Percentiles rank a stretch among this genome's conserved stretches.
Evolutionary conservation across 2,329 filamentous ascomycete species (phyloP).

Genomic region (Talaromyces atroroseus): DNA sequence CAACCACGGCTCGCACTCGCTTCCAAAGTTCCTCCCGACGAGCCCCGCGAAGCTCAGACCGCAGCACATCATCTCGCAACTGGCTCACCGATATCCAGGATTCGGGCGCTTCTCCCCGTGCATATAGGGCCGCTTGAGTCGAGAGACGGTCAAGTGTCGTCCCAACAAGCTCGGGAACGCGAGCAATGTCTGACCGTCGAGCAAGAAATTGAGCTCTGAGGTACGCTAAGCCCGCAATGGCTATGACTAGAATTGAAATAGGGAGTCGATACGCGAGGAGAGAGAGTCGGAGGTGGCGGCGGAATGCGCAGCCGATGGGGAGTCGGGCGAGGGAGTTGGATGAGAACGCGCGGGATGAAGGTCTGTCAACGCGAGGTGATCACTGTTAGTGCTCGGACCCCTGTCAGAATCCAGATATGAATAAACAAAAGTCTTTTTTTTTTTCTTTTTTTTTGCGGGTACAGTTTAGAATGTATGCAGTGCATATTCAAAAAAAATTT

Average conservation of each 20-base stretch:
- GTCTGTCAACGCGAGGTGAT: slow-evolving; percentile 66
- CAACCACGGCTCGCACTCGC: slow-evolving; percentile 75
- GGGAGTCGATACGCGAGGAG: slow-evolving; percentile 47
- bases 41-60: slow-evolving; percentile 69
- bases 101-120: slow-evolving; percentile 60
- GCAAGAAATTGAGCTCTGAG: slow-evolving; percentile 58
- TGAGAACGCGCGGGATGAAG: slow-evolving; percentile 64
- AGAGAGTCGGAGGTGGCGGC: slow-evolving; percentile 44
- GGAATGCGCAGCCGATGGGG: slow-evolving; percentile 60
- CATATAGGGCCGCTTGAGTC: slow-evolving; percentile 76
- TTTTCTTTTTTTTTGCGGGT: slow-evolving; percentile 17
- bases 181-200: slow-evolving; percentile 60
- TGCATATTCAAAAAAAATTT: slow-evolving; percentile 11
- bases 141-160: slow-evolving; percentile 79
- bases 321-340: slow-evolving; percentile 87
- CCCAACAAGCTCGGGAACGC: slow-evolving; percentile 77
- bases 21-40: slow-evolving; percentile 80
- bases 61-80: slow-evolving; percentile 81
- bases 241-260: slow-evolving; percentile 42
- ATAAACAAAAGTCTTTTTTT: background rate
- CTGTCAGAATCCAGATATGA: slow-evolving; percentile 46
- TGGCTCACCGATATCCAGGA: slow-evolving; percentile 82
- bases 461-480: slow-evolving; percentile 16
- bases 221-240: slow-evolving; percentile 54
- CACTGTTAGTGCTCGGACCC: slow-evolving; percentile 72